These are phyloP conservation scores for Brassica hybrid DNA, from an alignment of 441 rosid species.

Conservation along the genomic window DNA sequence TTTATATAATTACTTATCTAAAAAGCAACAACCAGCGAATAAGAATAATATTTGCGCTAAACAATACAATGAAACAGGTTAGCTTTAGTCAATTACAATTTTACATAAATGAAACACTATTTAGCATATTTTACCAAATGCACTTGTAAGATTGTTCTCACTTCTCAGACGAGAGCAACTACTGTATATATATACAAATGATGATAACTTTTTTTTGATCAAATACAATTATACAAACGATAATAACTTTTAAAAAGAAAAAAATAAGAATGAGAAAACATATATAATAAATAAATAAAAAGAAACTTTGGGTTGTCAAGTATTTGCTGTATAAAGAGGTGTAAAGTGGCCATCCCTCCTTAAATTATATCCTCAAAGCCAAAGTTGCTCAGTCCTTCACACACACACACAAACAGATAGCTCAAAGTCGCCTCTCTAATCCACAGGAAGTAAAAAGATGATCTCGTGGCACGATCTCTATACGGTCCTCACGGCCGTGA, in stretches of 20 bases:
- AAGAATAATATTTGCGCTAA: not conserved
- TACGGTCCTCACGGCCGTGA: conserved; percentile 67
- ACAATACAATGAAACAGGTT: not conserved
- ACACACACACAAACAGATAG: conserved; percentile 2
- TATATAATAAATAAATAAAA: not conserved
- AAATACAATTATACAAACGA: too few species aligned
- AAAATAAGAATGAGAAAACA: too few species aligned
- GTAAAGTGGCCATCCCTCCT: conserved; percentile 40
- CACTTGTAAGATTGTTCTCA: too few species aligned
- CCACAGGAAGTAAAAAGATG: conserved; percentile 36
- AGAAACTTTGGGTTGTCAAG: conserved; percentile 32
- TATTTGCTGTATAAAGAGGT: conserved; percentile 46
- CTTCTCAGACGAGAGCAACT: too few species aligned
- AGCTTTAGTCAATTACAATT: not conserved
- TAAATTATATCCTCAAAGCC: conserved; percentile 42
- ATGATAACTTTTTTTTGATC: too few species aligned
- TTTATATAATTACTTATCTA: not conserved
- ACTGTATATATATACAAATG: too few species aligned
- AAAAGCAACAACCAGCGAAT: not conserved
- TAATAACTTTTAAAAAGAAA: too few species aligned
- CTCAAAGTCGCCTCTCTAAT: too few species aligned
- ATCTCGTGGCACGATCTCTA: conserved; percentile 67
- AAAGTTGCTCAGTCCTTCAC: conserved; percentile 38
- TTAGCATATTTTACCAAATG: too few species aligned
- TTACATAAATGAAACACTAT: not conserved